Conservation (phyloP, 2,329 filamentous ascomycete genomes). For the Microdochium nivale region DNA sequence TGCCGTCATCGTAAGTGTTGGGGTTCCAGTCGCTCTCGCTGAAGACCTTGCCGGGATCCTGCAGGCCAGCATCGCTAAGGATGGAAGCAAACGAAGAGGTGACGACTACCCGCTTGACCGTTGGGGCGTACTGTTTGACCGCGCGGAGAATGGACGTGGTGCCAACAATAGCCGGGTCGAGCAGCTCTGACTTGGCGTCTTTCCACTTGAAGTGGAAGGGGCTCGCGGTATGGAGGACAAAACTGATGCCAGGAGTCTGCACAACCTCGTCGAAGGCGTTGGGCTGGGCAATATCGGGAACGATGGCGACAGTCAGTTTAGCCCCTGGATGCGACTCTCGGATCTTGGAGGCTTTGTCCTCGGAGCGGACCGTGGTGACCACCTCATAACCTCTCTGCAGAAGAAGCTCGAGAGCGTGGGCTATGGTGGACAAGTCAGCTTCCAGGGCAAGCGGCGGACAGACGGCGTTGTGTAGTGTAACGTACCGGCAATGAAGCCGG, state of each 20-base stretch:
- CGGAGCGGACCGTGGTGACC: constrained; percentile 46
- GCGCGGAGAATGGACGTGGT: constrained; percentile 65
- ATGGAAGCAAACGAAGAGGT: constrained; percentile 49
- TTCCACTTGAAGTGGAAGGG: constrained; percentile 47
- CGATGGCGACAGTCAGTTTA: constrained; percentile 47
- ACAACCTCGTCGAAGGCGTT: constrained; percentile 64
- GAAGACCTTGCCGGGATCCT: constrained; percentile 30
- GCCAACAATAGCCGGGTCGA: constrained; percentile 49
- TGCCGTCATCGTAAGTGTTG: constrained; percentile 33
- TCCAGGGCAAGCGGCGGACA: background rate
- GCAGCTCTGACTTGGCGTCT: constrained; percentile 42
- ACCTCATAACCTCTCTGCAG: constrained; percentile 40
- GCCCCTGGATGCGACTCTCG: constrained; percentile 37
- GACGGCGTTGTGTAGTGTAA: background rate
- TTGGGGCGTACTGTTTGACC: constrained; percentile 47
- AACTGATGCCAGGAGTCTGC: constrained; percentile 38
- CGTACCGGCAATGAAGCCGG: constrained; percentile 43
- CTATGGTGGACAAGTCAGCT: constrained; percentile 17
- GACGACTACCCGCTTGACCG: constrained; percentile 63
- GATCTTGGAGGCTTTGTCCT: constrained; percentile 44
- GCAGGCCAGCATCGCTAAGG: constrained; percentile 26
- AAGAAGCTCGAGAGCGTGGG: constrained; percentile 46
- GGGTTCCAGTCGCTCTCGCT: constrained; percentile 46
- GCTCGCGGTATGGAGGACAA: constrained; percentile 52
- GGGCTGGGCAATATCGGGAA: constrained; percentile 67